These are phyloP conservation scores for Ophiostoma piceae DNA, from an alignment of 2,329 filamentous ascomycete species.

Conservation along the genomic window DNA sequence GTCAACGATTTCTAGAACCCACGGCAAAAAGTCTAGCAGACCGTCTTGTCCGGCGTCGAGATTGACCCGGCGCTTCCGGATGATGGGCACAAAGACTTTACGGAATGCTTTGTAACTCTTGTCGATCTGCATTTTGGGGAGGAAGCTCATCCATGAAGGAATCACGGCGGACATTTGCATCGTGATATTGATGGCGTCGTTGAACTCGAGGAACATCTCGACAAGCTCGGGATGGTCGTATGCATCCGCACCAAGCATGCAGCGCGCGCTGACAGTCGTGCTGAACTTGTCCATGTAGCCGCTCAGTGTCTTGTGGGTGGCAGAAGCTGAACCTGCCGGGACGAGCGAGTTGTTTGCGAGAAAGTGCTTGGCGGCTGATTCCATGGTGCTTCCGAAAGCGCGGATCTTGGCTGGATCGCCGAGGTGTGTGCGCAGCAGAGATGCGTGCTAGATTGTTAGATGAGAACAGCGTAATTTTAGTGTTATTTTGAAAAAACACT, in stretches of 20 bases:
- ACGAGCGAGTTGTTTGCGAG: constrained; percentile 15
- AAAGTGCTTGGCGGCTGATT: constrained; percentile 18
- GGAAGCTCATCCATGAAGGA: constrained; percentile 17
- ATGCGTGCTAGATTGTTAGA: constrained; percentile 16
- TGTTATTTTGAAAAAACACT: not conserved
- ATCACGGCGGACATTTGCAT: constrained; percentile 21
- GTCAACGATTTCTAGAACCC: constrained; percentile 20
- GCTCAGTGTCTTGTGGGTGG: constrained; percentile 8
- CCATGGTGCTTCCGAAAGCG: constrained; percentile 17
- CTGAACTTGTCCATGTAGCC: constrained; percentile 23
- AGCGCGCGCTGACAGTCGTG: constrained; percentile 21
- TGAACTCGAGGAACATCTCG: constrained; percentile 22
- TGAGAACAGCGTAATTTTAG: not conserved
- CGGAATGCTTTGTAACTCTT: constrained; percentile 22
- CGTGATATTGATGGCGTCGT: constrained; percentile 15
- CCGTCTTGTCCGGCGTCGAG: constrained; percentile 15
- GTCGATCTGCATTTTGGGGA: constrained; percentile 17
- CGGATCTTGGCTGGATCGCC: constrained; percentile 19
- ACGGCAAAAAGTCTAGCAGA: constrained; percentile 22
- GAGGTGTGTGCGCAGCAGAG: constrained; percentile 20
- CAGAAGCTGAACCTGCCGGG: not conserved
- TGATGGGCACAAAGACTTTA: constrained; percentile 21
- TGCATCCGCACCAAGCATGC: constrained; percentile 22
- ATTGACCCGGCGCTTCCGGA: constrained; percentile 16
- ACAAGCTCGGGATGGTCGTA: constrained; percentile 21